Evolutionary conservation across 106 monocot genomes (phyloP), one percentile per base, ranked within the genome.

Genomic region (Narthecium ossifragum): DNA sequence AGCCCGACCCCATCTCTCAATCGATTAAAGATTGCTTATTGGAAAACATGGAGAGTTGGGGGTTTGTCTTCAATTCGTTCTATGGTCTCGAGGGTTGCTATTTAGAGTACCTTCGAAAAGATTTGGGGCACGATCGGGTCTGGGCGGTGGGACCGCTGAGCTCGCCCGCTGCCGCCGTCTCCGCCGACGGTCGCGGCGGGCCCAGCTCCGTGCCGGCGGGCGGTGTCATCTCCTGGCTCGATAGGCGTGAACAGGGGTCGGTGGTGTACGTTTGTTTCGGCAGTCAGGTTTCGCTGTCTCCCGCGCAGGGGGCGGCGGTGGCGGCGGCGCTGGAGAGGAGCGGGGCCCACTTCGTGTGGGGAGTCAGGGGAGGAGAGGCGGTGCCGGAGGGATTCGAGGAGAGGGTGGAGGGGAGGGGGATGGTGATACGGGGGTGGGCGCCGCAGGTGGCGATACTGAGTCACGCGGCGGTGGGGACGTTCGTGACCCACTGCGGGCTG

Each of bases 401-500:
- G 63, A 32, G 50, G 51, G 56, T 27, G 27, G 41, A 39, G 7
- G 67, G 70, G 38, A 46, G 74, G 46, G 80, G 80, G 34, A 0
- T 71, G 12, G 66, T 80, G 26, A 48, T 82, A 5, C 17, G 46
- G 6, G 73, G 77, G 21, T 82, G 82, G 82, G 82, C 75, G 8
- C 75, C 71, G 8, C 82, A 77, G 55, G 54, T 76, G 61, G 61
- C 38, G 32, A 61, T 80, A 3, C 61, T 89, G 49, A 29, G 46
- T 1, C 80, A 89, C 25, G 28, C 6, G 26, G 73, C 80, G 21
- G 73, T 76, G 53, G 75, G 76, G 3, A 56, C 61, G 59, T 83
- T 83, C 69, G 34, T 88, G 72, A 83, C 73, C 1, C 88, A 83
- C 64, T 88, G 88, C 67, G 88, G 88, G 31, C 83, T 83, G 88